Base-by-base conservation (phyloP, 1,284 basidiomycete genomes). In the Ceratobasidium sp. region DNA sequence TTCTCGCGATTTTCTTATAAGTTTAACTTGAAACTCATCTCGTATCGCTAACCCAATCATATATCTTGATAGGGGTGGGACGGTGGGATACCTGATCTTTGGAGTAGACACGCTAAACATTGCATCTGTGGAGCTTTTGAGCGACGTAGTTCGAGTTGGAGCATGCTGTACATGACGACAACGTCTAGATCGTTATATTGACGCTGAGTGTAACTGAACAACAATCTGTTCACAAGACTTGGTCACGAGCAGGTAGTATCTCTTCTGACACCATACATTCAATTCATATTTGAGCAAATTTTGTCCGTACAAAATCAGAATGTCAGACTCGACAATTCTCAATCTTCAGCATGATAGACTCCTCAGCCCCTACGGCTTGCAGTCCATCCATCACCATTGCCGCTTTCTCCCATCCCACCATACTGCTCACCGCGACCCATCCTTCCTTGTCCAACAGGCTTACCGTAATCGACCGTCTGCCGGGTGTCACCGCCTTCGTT, bases 381-480 rank as follows among this genome's bases (percentile, higher is more conserved):
- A 99, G 85, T 74, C 90, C 86, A 83, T 99, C 97, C 97, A 99
- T 99, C 23, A 92, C 90, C 42, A 87, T 87, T 1, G 97, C 97
- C 23, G 91, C 85, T 42, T 88, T 87, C 77, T 90, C 94, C 86
- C 94, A 94, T 84, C 94, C 90, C 5, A 99, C 94, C 97, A 99
- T 99, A 56, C 88, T 88, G 82, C 91, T 95, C 42, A 99, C 95
- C 0, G 93, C 97, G 15, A 96, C 92, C 98, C 98, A 99, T 63
- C 82, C 82, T 45, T 49, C 85, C 77, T 91, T 88, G 77, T 98
- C 96, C 47, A 99, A 84, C 15, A 94, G 92, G 79, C 91, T 94
- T 78, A 99, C 89, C 4, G 97, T 98, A 15, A 97, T 93, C 0
- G 95, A 97, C 78, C 94, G 87, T 74, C 96, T 87, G 1, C 97